Conservation (phyloP, 768 basidiomycete species). For the Hydnomerulius pinastri region DNA sequence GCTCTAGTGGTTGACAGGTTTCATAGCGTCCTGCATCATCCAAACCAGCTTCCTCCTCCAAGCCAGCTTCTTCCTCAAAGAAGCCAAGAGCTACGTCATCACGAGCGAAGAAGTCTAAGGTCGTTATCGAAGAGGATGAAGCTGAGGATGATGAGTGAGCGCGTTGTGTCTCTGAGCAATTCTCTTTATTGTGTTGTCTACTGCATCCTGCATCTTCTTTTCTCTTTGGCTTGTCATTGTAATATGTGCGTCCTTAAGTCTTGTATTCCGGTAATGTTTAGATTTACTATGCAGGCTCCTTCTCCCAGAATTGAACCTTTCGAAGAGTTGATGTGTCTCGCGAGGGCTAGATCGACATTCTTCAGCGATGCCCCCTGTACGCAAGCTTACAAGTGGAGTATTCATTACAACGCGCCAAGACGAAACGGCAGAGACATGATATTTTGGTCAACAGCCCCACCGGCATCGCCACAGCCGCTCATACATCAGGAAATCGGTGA, state of each 20-base stretch:
- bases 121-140: constrained; percentile 46
- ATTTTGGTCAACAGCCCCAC: no score
- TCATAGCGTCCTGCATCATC: constrained; percentile 42
- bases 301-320: no score
- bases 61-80: constrained; percentile 48
- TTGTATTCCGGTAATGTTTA: constrained; percentile 7
- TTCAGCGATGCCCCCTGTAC: no score
- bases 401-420: no score
- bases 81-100: constrained; percentile 30
- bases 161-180: background rate
- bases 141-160: constrained; percentile 31
- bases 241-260: constrained; percentile 6
- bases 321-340: no score
- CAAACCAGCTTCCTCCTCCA: constrained; percentile 47
- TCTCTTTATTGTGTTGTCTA: constrained; percentile 7
- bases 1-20: constrained; percentile 3
- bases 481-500: no score
- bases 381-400: no score
- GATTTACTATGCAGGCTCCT: no score
- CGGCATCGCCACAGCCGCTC: no score
- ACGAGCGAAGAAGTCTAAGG: constrained; percentile 45
- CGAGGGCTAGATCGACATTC: no score
- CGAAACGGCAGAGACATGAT: no score
- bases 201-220: constrained; percentile 1
- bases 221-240: constrained; percentile 4